Conservation (phyloP, 768 basidiomycete genomes). For the Lactarius hengduanensis region DNA sequence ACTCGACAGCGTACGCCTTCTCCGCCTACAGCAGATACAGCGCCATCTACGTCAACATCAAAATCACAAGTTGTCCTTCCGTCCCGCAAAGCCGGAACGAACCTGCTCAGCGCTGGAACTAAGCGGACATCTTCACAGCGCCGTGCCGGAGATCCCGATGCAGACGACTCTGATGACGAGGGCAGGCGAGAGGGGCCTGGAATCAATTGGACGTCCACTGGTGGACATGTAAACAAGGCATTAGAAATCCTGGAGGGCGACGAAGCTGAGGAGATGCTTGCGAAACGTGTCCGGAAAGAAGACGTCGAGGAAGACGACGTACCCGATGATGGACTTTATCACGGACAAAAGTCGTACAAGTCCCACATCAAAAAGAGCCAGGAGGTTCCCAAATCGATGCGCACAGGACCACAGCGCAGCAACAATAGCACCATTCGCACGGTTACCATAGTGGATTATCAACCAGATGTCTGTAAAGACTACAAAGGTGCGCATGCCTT, state of each 20-base stretch:
- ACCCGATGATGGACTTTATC: conserved; percentile 83
- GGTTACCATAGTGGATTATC: conserved; percentile 95
- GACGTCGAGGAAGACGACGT: conserved; percentile 57
- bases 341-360: conserved; percentile 79
- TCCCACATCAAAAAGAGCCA: conserved; percentile 78
- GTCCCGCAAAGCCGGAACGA: conserved; percentile 60
- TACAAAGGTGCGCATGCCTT: conserved; percentile 79
- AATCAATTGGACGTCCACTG: conserved; percentile 74
- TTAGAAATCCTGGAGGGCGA: conserved; percentile 81
- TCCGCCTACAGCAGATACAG: conserved; percentile 60
- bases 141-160: conserved; percentile 50
- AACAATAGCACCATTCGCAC: conserved; percentile 80
- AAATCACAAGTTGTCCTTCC: conserved; percentile 79
- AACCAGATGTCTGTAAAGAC: conserved; percentile 99
- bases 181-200: conserved; percentile 52
- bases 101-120: conserved; percentile 76
- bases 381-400: conserved; percentile 86
- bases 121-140: conserved; percentile 58
- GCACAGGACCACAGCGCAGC: conserved; percentile 74
- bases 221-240: conserved; percentile 70
- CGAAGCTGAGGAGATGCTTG: conserved; percentile 72
- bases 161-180: conserved; percentile 46
- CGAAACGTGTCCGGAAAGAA: conserved; percentile 61
- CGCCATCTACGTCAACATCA: conserved; percentile 41
- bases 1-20: conserved; percentile 73